Evolutionary conservation across 129 eudicot species (phyloP), one percentile per base, ranked within the genome.

Genomic region (Glebionis coronaria): DNA sequence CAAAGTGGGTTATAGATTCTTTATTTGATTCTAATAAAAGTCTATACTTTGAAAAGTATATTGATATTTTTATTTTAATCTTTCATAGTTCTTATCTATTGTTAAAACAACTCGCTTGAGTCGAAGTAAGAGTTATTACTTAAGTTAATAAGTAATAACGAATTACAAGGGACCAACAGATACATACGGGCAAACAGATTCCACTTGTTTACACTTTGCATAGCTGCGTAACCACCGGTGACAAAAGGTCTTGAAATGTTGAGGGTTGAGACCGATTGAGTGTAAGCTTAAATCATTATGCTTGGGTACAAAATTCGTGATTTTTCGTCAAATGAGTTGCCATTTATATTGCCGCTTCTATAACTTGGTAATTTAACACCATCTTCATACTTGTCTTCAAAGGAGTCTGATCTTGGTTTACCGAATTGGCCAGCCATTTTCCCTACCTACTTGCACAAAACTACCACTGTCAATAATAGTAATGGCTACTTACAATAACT

Each of bases 341-440:
- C 96, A 52, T 88, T 92, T 10, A 92, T 75, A 69, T 85, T 88
- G 65, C 88, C 98, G 6, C 96, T 95, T 63, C 89, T 80, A 73
- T 92, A 92, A 79, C 89, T 85, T 12, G 95, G 96, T 54, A 92
- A 85, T 73, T 88, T 92, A 70, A 88, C 87, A 3, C 96, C 96
- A 57, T 88, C 88, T n/a, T n/a, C n/a, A n/a, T n/a, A n/a, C 76
- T 78, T 84, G 73, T 83, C 98, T 82, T 92, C 98, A 70, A 80
- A 84, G 28, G 80, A 65, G 19, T 82, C 91, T 23, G 98, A 92
- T 85, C 95, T 86, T 15, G 96, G 96, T 77, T 92, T 92, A 16
- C 96, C 96, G 55, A 88, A 92, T 66, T 92, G 98, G 15, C 98
- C 98, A 3, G 91, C 98, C 98, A 92, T 92, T 81, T 96, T 88